Conservation (phyloP, 2,329 filamentous ascomycete genomes). For the Phialocephala sp. region DNA sequence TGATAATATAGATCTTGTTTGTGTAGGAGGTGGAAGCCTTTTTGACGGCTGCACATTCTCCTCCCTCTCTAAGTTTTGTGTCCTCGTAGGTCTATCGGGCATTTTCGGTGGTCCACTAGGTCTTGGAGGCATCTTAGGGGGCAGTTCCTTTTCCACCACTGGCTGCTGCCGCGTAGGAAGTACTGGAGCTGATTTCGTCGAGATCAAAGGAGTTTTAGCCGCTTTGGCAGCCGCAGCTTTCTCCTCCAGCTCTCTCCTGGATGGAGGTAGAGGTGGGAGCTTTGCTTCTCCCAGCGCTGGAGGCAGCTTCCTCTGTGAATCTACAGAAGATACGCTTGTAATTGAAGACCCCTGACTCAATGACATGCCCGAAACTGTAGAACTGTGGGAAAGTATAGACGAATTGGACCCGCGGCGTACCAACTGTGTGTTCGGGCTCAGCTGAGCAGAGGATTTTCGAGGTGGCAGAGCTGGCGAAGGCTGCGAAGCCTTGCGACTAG, state of each 20-base stretch:
- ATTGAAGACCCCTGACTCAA: slow-evolving; percentile 50
- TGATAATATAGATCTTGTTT: slow-evolving; percentile 31
- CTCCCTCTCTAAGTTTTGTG: slow-evolving; percentile 31
- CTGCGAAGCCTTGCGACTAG: slow-evolving; percentile 44
- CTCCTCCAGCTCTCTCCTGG: slow-evolving; percentile 57
- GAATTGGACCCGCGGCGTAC: slow-evolving; percentile 59
- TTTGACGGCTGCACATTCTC: slow-evolving; percentile 26
- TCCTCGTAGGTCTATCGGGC: slow-evolving; percentile 52
- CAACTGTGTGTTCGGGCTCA: slow-evolving; percentile 45
- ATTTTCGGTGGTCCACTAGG: slow-evolving; percentile 54
- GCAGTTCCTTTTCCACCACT: slow-evolving; percentile 32
- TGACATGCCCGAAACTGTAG: slow-evolving; percentile 59
- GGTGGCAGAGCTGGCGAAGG: slow-evolving; percentile 52
- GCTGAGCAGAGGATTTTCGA: slow-evolving; percentile 52
- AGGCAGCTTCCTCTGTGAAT: slow-evolving; percentile 56
- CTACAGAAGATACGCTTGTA: slow-evolving; percentile 53
- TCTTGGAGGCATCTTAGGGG: slow-evolving; percentile 39
- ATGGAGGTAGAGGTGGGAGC: slow-evolving; percentile 62
- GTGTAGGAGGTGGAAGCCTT: slow-evolving; percentile 35
- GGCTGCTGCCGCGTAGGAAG: slow-evolving; percentile 40
- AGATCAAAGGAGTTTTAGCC: slow-evolving; percentile 46
- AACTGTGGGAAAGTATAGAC: slow-evolving; percentile 61
- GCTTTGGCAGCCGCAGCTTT: slow-evolving; percentile 50
- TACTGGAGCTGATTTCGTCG: slow-evolving; percentile 48
- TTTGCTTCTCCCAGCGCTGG: slow-evolving; percentile 61